Evolutionary conservation across 2,329 filamentous ascomycete species (phyloP).

Genomic region (Ophiostoma triangulosporum): DNA sequence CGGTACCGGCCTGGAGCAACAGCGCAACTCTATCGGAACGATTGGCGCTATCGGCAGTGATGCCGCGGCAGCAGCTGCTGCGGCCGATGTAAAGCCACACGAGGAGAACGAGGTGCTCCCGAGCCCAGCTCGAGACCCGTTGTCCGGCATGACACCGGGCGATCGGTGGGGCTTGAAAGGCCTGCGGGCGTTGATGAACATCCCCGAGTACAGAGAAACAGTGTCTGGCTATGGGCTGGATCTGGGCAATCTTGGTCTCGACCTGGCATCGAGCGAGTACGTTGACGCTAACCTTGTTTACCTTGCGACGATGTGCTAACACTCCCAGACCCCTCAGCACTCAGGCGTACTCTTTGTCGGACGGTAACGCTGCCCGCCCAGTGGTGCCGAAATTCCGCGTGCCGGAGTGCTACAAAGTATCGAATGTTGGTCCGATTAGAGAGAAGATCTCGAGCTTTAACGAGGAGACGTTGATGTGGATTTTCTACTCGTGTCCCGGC

Average conservation of each 20-base stretch:
- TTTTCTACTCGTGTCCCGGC: constrained; percentile 53
- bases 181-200: constrained; percentile 48
- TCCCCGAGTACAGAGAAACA: constrained; percentile 48
- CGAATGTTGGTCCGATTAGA: constrained; percentile 51
- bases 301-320: background rate
- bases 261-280: constrained; percentile 40
- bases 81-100: background rate
- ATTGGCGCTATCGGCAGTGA: constrained; percentile 20
- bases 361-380: constrained; percentile 44
- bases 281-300: constrained; percentile 24
- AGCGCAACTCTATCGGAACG: constrained; percentile 30
- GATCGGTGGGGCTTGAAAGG: constrained; percentile 56
- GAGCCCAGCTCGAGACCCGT: constrained; percentile 26
- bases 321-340: constrained; percentile 31
- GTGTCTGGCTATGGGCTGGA: constrained; percentile 48
- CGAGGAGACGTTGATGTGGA: constrained; percentile 56
- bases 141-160: constrained; percentile 45
- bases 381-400: constrained; percentile 43
- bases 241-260: constrained; percentile 41
- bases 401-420: constrained; percentile 54
- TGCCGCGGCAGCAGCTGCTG: constrained; percentile 13
- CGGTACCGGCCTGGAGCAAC: constrained; percentile 19
- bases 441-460: constrained; percentile 54
- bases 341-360: constrained; percentile 48
- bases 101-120: background rate